Percentiles rank a stretch among this genome's conserved stretches.
Conservation (phyloP, 768 basidiomycete genomes). For the Boletus reticuloceps region DNA sequence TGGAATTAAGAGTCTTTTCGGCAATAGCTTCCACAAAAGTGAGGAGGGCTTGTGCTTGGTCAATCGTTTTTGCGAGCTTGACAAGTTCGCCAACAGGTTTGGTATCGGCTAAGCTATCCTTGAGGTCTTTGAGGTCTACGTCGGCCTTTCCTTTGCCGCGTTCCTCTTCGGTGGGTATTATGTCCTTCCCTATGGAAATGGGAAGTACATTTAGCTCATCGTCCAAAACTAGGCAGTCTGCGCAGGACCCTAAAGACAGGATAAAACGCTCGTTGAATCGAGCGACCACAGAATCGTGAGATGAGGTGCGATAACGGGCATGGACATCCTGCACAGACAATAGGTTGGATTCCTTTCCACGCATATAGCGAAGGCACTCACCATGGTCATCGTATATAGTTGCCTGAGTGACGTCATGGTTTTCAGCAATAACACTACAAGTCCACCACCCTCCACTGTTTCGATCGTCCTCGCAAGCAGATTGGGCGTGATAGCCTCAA, state of each 20-base stretch:
- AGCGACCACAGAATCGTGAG: slow-evolving; percentile 85
- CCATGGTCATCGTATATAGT: slow-evolving; percentile 89
- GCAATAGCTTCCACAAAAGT: slow-evolving; percentile 94
- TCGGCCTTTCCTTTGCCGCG: slow-evolving; percentile 51
- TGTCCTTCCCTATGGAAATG: slow-evolving; percentile 93
- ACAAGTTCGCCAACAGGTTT: slow-evolving; percentile 88
- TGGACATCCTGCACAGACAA: slow-evolving; percentile 79
- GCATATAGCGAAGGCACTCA: slow-evolving; percentile 21
- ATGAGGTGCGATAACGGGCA: slow-evolving; percentile 87
- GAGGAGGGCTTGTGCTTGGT: slow-evolving; percentile 92
- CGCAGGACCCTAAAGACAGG: slow-evolving; percentile 89
- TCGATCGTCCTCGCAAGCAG: slow-evolving; percentile 95
- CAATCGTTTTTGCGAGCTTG: slow-evolving; percentile 86
- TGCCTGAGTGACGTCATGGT: slow-evolving; percentile 93
- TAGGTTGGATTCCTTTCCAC: background rate
- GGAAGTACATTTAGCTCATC: slow-evolving; percentile 98
- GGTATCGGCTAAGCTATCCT: slow-evolving; percentile 73
- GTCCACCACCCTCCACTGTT: slow-evolving; percentile 94
- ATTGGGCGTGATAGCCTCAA: slow-evolving; percentile 98
- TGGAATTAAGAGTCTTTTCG: slow-evolving; percentile 90
- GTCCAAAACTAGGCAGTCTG: slow-evolving; percentile 91
- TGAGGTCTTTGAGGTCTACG: slow-evolving; percentile 72
- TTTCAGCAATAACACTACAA: slow-evolving; percentile 86
- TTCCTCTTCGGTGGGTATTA: slow-evolving; percentile 58
- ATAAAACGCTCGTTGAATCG: slow-evolving; percentile 99